A percentile compares a stretch with the other conserved stretches of the same genome.
phyloP scores from a whole-genome alignment of 345 rosid genomes.

The Linum tenue region DNA sequence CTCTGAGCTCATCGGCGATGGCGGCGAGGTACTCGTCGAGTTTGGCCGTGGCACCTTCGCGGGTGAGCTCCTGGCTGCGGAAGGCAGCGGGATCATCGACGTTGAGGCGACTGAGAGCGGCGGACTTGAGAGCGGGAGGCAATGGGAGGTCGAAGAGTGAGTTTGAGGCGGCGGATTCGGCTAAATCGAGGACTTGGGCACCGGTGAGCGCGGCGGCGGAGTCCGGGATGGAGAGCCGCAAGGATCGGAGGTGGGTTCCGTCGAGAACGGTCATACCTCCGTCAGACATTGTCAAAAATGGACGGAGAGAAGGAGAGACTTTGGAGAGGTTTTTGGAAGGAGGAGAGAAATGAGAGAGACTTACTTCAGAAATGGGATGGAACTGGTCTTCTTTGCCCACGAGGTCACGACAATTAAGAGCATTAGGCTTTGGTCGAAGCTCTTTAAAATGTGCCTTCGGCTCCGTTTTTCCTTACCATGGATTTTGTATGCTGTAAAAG shows the following conservation, averaged over 20 bases:
- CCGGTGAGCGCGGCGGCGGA: slow-evolving; percentile 31
- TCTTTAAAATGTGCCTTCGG: too few species aligned
- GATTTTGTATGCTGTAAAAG: background rate
- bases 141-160: slow-evolving; percentile 51
- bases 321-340: slow-evolving; percentile 1
- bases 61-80: slow-evolving; percentile 23
- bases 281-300: slow-evolving; percentile 39
- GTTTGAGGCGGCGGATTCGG: slow-evolving; percentile 40
- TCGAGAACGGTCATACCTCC: slow-evolving; percentile 52
- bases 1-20: slow-evolving; percentile 55
- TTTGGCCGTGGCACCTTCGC: slow-evolving; percentile 31
- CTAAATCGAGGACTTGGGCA: slow-evolving; percentile 53
- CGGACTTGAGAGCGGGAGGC: slow-evolving; percentile 42
- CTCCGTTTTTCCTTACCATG: background rate
- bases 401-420: background rate
- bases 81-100: slow-evolving; percentile 30
- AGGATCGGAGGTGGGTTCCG: slow-evolving; percentile 53
- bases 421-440: too few species aligned
- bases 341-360: background rate
- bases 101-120: slow-evolving; percentile 40
- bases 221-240: slow-evolving; percentile 33
- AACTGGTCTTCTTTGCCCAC: slow-evolving; percentile 1
- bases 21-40: slow-evolving; percentile 40
- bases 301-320: slow-evolving; percentile 1
- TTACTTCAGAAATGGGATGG: background rate